Evolutionary conservation across 495 filamentous ascomycete species (phyloP).

Genomic region (Hypoxylon perforatum): DNA sequence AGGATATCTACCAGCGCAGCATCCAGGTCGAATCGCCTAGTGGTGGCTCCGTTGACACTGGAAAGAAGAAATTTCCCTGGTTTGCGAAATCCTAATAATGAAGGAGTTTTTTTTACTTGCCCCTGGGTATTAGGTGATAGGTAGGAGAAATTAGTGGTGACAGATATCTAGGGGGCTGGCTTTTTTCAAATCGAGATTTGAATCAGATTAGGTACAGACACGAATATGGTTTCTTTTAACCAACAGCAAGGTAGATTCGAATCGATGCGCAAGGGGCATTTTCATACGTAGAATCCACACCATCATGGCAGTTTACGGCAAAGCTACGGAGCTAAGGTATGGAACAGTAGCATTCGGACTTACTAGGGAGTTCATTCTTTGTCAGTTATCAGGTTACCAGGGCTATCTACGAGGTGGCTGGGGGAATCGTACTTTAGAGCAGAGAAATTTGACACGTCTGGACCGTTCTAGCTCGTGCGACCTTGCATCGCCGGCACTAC

Average conservation of each 20-base stretch:
- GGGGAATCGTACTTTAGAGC: no score
- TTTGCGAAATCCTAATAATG: conserved; percentile 55
- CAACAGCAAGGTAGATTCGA: conserved; percentile 5
- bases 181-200: no score
- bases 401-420: no score
- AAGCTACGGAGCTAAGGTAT: conserved; percentile 4
- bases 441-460: neutral
- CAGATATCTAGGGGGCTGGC: neutral
- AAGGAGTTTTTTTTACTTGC: neutral
- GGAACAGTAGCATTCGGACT: conserved; percentile 11
- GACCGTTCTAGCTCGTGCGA: conserved; percentile 4
- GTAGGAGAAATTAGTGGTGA: neutral
- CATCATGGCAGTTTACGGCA: neutral
- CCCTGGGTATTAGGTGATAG: neutral
- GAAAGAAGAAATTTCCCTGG: conserved; percentile 69
- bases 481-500: conserved; percentile 11
- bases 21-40: conserved; percentile 63
- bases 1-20: conserved; percentile 73
- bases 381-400: neutral
- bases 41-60: conserved; percentile 48
- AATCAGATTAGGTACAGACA: no score
- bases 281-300: conserved; percentile 6
- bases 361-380: conserved; percentile 9
- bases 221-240: no score
- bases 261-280: conserved; percentile 1